Evolutionary conservation across 2,329 filamentous ascomycete genomes (phyloP), one percentile per base, ranked within the genome.

Genomic region (Aureobasidium sp.): DNA sequence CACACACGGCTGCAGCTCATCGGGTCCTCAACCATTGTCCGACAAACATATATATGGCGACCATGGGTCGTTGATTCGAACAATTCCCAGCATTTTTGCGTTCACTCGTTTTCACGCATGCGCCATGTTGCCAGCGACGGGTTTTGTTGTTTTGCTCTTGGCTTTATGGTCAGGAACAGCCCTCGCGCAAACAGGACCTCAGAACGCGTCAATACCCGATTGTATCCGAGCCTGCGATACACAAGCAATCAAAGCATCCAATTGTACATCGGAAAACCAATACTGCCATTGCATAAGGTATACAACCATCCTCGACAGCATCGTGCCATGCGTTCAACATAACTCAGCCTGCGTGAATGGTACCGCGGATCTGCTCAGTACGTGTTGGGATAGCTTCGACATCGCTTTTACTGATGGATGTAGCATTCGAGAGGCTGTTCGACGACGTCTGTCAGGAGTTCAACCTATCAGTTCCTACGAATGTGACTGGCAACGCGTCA

Each of bases 401-500:
- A 9, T 5, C 7, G 14, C 22, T 27, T 15, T 40, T 29, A n/a
- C 49, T 53, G 35, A 53, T 11, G 7, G 3, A 27, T 24, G 4
- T 27, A 62, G 60, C 22, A 2, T 62, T 63, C 31, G 60, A 63
- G 42, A 35, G 29, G 1, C 15, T 52, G 14, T 52, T 63, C 45
- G 12, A 44, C n/a, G 22, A 61, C 5, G 45, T 62, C 27, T 61
- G 42, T 12, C 22, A 61, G 22, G 37, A 62, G 27, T 47, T 61
- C 49, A 60, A 63, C 31, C 15, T 61, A 5, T 57, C 58, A 3
- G n/a, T 61, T 14, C 49, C 58, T 15, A 56, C 53, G 19, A 61
- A 63, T 33, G 45, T 44, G 9, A 56, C 50, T 64, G 59, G 24
- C 63, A 60, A 60, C 19, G 2, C 31, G 29, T 48, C 57, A 14